Evolutionary conservation across 2,329 filamentous ascomycete genomes (phyloP).

Genomic region (Arthrobotrys conoides): DNA sequence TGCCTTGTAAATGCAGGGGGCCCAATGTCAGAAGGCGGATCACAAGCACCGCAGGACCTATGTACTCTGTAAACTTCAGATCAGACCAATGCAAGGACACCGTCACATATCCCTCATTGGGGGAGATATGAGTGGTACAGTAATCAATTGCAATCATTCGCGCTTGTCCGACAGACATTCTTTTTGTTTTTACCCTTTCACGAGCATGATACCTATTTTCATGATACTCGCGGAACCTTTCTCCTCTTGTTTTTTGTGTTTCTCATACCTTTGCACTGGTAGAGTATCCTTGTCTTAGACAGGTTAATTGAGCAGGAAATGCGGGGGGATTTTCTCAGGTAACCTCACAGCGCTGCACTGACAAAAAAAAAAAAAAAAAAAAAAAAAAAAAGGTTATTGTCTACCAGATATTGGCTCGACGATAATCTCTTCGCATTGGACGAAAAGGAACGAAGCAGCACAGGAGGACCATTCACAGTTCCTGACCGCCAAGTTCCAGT

Average conservation of each 20-base stretch:
- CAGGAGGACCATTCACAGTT: background rate
- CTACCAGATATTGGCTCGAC: constrained; percentile 19
- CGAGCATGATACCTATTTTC: background rate
- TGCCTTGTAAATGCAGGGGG: constrained; percentile 23
- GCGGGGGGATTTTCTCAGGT: constrained; percentile 27
- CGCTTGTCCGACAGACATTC: constrained; percentile 6
- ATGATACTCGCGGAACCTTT: background rate
- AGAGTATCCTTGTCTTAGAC: constrained; percentile 8
- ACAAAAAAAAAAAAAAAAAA: no score
- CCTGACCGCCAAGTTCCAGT: constrained; percentile 28
- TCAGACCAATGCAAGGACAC: constrained; percentile 46
- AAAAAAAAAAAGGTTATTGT: background rate
- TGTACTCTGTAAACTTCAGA: background rate
- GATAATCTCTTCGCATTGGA: constrained; percentile 20
- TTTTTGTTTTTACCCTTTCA: background rate
- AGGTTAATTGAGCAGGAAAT: constrained; percentile 20
- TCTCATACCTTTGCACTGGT: constrained; percentile 7
- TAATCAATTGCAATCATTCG: constrained; percentile 2
- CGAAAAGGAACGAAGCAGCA: constrained; percentile 14
- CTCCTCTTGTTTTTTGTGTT: constrained; percentile 3
- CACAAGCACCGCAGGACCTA: constrained; percentile 17
- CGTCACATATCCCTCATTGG: constrained; percentile 45
- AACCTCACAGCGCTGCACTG: background rate
- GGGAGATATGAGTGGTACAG: background rate
- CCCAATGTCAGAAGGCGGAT: background rate